A percentile compares a stretch with the other conserved stretches of the same genome.
Evolutionary conservation across 148 eudicot species (phyloP).

Genomic region (Diospyros kaki): DNA sequence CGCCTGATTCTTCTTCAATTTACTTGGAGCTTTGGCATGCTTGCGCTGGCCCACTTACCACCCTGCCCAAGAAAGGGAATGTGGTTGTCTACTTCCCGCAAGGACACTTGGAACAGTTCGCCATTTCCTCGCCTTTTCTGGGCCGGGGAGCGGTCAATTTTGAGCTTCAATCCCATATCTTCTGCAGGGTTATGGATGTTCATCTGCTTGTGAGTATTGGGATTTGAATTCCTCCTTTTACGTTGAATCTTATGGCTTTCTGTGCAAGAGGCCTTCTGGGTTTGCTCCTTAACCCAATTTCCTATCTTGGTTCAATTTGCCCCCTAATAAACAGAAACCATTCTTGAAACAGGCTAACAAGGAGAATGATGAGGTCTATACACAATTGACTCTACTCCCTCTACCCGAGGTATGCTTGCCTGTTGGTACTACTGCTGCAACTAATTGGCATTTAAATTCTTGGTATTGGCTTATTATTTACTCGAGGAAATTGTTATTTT

Average conservation of each 20-base stretch:
- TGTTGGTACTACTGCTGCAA: not conserved
- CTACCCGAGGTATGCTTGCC: conserved; percentile 54
- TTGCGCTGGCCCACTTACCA: not conserved
- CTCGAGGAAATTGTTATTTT: not conserved
- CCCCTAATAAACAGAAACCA: not conserved
- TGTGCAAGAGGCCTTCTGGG: not conserved
- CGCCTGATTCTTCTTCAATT: not conserved
- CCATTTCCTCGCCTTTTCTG: conserved; percentile 35
- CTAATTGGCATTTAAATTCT: not conserved
- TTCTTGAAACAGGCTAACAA: conserved; percentile 61
- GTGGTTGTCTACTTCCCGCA: conserved; percentile 91
- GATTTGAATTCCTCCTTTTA: not conserved
- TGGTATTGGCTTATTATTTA: conserved; percentile 4
- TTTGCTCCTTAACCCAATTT: not conserved
- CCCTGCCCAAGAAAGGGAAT: conserved; percentile 18
- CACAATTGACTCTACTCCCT: conserved; percentile 71
- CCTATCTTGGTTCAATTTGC: not conserved
- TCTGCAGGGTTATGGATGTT: conserved; percentile 68
- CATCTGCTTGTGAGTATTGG: conserved; percentile 62
- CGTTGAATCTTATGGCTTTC: not conserved
- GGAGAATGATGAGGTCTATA: conserved; percentile 94
- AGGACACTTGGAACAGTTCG: conserved; percentile 81
- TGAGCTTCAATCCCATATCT: conserved; percentile 76
- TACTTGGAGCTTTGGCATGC: not conserved
- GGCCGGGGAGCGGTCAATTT: conserved; percentile 43